phyloP scores from a whole-genome alignment of 2,329 filamentous ascomycete species.

The Cladosporium halotolerans region DNA sequence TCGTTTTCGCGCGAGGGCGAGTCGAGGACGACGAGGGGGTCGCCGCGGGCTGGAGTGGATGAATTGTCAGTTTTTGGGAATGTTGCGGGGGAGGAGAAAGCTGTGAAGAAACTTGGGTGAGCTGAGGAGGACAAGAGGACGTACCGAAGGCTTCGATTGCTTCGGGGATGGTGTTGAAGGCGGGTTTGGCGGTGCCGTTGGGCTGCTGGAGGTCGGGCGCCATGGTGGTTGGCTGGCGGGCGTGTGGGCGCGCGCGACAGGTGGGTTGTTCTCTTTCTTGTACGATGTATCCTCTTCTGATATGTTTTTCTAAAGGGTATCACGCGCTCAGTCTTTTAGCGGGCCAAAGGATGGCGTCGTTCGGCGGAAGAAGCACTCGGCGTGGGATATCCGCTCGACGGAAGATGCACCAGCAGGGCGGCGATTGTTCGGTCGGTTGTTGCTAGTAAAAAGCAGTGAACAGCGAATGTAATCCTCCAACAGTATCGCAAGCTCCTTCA shows the following conservation, averaged over 20 bases:
- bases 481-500: too few species aligned
- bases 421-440: too few species aligned
- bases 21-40: conserved; percentile 96
- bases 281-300: too few species aligned
- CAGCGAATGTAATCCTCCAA: too few species aligned
- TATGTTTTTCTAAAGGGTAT: too few species aligned
- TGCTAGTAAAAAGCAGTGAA: too few species aligned
- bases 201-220: conserved; percentile 1
- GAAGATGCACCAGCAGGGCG: too few species aligned
- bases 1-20: conserved; percentile 91
- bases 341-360: too few species aligned
- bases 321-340: too few species aligned
- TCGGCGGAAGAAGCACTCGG: too few species aligned
- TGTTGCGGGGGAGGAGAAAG: not conserved
- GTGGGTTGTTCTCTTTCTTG: not conserved
- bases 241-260: too few species aligned
- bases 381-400: too few species aligned
- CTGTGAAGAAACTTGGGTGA: not conserved
- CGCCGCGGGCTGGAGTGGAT: conserved; percentile 45
- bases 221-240: not conserved
- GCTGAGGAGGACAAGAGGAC: not conserved
- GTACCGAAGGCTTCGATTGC: conserved; percentile 40
- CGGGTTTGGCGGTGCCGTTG: conserved; percentile 24
- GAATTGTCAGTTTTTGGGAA: not conserved
- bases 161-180: conserved; percentile 43